Conservation (phyloP, 768 basidiomycete genomes). For the Scleroderma citrinum region DNA sequence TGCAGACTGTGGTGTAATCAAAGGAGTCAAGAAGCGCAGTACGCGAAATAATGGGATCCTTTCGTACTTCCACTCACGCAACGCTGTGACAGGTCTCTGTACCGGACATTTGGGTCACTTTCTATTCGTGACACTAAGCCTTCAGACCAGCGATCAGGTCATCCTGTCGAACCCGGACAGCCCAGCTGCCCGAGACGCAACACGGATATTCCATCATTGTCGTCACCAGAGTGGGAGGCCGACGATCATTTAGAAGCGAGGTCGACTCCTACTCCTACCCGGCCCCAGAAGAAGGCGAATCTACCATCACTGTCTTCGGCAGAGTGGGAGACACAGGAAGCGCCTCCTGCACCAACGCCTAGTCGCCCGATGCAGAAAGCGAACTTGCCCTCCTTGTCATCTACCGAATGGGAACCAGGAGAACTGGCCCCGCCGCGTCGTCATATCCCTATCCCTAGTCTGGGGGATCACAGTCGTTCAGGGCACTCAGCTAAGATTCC, state of each 20-base stretch:
- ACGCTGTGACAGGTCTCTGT: conserved; percentile 15
- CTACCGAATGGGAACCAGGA: conserved; percentile 51
- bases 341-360: neutral
- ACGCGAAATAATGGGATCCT: conserved; percentile 16
- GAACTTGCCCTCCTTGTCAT: conserved; percentile 42
- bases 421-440: conserved; percentile 39
- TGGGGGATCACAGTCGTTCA: too few relatives aligned
- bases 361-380: conserved; percentile 24
- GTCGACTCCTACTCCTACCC: neutral
- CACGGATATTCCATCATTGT: conserved; percentile 37
- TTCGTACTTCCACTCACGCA: neutral
- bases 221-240: conserved; percentile 44
- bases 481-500: too few relatives aligned
- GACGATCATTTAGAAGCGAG: conserved; percentile 30
- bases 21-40: conserved; percentile 75
- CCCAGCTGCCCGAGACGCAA: neutral
- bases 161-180: neutral
- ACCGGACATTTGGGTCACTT: conserved; percentile 18
- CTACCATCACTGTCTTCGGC: conserved; percentile 40
- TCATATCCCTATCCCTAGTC: too few relatives aligned
- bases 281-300: conserved; percentile 22
- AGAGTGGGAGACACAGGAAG: conserved; percentile 47
- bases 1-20: conserved; percentile 71
- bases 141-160: conserved; percentile 3
- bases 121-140: conserved; percentile 27